Percentiles rank a stretch among this genome's conserved stretches.
Conservation (phyloP, 192 early-diverging fungal species). For the Coemansia interrupta region DNA sequence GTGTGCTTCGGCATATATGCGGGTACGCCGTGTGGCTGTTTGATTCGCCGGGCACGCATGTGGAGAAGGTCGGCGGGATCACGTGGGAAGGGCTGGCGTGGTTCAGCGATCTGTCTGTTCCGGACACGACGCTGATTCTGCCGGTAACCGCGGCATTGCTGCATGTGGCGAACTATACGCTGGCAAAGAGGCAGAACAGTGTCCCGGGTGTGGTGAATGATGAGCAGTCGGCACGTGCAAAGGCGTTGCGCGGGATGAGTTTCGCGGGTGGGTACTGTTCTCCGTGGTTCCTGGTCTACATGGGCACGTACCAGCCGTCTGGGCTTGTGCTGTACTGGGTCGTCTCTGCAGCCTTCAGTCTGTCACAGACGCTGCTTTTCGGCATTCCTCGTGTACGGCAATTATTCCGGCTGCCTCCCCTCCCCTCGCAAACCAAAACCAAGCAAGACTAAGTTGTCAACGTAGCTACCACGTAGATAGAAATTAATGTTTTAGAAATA, state of each 20-base stretch:
- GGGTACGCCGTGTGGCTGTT: slow-evolving; percentile 12
- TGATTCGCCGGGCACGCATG: background rate
- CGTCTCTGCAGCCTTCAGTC: slow-evolving; percentile 20
- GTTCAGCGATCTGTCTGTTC: slow-evolving; percentile 26
- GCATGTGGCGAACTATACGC: slow-evolving; percentile 18
- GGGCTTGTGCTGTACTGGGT: slow-evolving; percentile 37
- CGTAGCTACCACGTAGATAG: too few relatives aligned
- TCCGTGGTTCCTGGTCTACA: slow-evolving; percentile 9
- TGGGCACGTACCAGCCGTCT: slow-evolving; percentile 14
- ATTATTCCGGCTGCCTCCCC: background rate
- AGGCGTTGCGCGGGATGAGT: background rate
- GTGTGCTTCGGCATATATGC: slow-evolving; percentile 31
- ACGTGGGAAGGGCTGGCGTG: slow-evolving; percentile 33
- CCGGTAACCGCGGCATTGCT: slow-evolving; percentile 9
- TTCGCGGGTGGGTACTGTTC: background rate
- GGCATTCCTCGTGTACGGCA: slow-evolving; percentile 14
- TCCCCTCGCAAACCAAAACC: slow-evolving; percentile 3
- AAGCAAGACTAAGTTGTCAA: slow-evolving; percentile 1
- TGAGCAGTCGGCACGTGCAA: too few relatives aligned
- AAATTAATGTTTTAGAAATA: too few relatives aligned
- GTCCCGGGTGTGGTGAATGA: background rate
- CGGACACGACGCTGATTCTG: slow-evolving; percentile 20
- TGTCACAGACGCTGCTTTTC: slow-evolving; percentile 23
- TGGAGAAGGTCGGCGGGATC: slow-evolving; percentile 24
- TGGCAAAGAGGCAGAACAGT: slow-evolving; percentile 3